Evolutionary conservation across 768 basidiomycete species (phyloP).

Genomic region (Tricholomella constricta): DNA sequence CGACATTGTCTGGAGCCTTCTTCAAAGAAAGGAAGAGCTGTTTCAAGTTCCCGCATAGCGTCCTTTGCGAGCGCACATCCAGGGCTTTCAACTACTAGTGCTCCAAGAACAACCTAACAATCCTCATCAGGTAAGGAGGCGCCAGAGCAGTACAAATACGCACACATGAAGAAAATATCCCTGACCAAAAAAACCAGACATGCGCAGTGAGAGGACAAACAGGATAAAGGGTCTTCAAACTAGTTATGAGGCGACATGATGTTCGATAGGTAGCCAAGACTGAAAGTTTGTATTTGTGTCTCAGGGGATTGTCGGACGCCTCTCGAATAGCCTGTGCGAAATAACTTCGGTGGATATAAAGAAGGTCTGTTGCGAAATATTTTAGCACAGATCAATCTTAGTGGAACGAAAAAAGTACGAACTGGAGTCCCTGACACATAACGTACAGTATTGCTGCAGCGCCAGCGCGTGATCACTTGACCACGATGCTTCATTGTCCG

Average conservation of each 20-base stretch:
- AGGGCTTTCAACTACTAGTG: slow-evolving; percentile 47
- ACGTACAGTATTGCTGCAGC: slow-evolving; percentile 46
- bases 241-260: slow-evolving; percentile 43
- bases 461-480: slow-evolving; percentile 38
- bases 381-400: background rate
- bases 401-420: slow-evolving; percentile 19
- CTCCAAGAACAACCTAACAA: slow-evolving; percentile 45
- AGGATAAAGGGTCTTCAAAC: slow-evolving; percentile 37
- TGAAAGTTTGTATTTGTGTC: slow-evolving; percentile 46
- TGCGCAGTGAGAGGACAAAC: slow-evolving; percentile 36
- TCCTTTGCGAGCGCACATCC: slow-evolving; percentile 41
- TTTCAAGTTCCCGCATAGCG: slow-evolving; percentile 41
- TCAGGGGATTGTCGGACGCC: slow-evolving; percentile 41
- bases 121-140: background rate
- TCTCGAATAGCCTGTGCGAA: slow-evolving; percentile 48
- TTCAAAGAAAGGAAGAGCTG: slow-evolving; percentile 41
- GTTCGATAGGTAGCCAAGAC: slow-evolving; percentile 47
- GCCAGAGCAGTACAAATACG: slow-evolving; percentile 16
- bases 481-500: slow-evolving; percentile 39
- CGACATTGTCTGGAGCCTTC: slow-evolving; percentile 42
- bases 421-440: slow-evolving; percentile 49
- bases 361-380: slow-evolving; percentile 31
- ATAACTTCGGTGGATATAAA: slow-evolving; percentile 51
- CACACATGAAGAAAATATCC: slow-evolving; percentile 51
- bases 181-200: slow-evolving; percentile 56